Percentiles rank a stretch among this genome's conserved stretches.
These are phyloP conservation scores for Halteria grandinella DNA, from an alignment of 73 alveolate genomes.

Conservation along the genomic window DNA sequence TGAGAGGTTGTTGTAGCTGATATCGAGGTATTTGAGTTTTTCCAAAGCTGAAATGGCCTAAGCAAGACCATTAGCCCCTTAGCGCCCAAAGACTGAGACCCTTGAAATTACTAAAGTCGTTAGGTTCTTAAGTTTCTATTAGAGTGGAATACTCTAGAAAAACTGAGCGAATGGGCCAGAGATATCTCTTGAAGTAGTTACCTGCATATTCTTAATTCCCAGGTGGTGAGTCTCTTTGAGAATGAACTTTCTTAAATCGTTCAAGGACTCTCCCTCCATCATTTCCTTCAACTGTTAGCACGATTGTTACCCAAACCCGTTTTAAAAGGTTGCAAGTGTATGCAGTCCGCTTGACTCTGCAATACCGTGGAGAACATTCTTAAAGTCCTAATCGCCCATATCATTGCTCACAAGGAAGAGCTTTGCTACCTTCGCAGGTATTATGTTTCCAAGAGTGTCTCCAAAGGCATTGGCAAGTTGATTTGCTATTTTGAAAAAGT, in stretches of 20 bases:
- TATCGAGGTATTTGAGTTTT: neutral
- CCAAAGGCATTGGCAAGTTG: conserved; percentile 10
- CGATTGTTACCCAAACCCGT: neutral
- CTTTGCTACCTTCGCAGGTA: neutral
- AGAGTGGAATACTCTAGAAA: neutral
- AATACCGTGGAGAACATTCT: neutral
- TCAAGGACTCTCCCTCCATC: neutral
- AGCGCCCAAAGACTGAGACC: neutral
- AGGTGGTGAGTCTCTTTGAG: neutral
- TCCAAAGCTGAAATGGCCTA: neutral
- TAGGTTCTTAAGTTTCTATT: neutral
- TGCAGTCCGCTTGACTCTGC: neutral
- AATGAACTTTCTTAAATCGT: neutral
- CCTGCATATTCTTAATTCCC: neutral
- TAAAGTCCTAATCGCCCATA: neutral
- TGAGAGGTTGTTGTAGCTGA: neutral
- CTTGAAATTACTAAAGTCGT: conserved; percentile 1
- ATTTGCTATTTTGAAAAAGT: no score
- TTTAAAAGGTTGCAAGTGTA: neutral
- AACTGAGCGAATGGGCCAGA: neutral
- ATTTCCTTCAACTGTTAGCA: neutral
- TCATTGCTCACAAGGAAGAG: conserved; percentile 12
- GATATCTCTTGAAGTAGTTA: neutral
- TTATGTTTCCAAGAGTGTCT: neutral
- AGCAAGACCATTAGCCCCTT: neutral